Evolutionary conservation across 805 yeast genomes (phyloP).

Genomic region (Ogataea philodendri): DNA sequence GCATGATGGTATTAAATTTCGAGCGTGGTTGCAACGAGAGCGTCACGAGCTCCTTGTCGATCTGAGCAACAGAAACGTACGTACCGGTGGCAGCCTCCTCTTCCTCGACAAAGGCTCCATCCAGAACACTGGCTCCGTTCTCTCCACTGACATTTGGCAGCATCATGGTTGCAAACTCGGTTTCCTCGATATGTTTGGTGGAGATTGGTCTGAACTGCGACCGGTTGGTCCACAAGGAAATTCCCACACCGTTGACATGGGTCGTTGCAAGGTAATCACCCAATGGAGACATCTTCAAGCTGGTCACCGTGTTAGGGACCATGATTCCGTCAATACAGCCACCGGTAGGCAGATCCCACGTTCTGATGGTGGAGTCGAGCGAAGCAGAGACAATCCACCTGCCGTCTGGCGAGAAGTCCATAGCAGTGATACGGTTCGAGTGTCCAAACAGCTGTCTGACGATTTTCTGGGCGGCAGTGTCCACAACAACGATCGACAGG

Average conservation of each 20-base stretch:
- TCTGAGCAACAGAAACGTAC: slow-evolving; percentile 59
- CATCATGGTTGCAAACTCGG: slow-evolving; percentile 61
- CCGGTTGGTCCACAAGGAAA: slow-evolving; percentile 87
- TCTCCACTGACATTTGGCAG: slow-evolving; percentile 81
- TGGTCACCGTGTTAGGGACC: slow-evolving; percentile 76
- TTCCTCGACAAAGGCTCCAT: slow-evolving; percentile 64
- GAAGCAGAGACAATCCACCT: slow-evolving; percentile 88
- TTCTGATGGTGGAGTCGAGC: slow-evolving; percentile 82
- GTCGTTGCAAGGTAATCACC: slow-evolving; percentile 92
- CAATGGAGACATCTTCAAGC: slow-evolving; percentile 74
- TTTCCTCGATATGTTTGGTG: slow-evolving; percentile 71
- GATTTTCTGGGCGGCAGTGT: slow-evolving; percentile 72
- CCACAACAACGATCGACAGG: slow-evolving; percentile 78
- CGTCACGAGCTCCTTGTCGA: slow-evolving; percentile 62
- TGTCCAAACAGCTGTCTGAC: slow-evolving; percentile 92
- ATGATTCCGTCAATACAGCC: slow-evolving; percentile 91
- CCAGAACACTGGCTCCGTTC: slow-evolving; percentile 66
- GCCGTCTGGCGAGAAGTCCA: slow-evolving; percentile 93
- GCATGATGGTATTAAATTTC: slow-evolving; percentile 73
- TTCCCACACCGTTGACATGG: slow-evolving; percentile 87
- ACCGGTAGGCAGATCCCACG: slow-evolving; percentile 98
- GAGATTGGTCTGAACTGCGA: slow-evolving; percentile 79
- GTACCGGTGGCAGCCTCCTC: slow-evolving; percentile 32
- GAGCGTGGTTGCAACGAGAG: slow-evolving; percentile 74
- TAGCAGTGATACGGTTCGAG: slow-evolving; percentile 76